Percentiles rank a stretch among this genome's conserved stretches.
phyloP scores from a whole-genome alignment of 169 alveolate genomes.

The Plasmodium cynomolgi region DNA sequence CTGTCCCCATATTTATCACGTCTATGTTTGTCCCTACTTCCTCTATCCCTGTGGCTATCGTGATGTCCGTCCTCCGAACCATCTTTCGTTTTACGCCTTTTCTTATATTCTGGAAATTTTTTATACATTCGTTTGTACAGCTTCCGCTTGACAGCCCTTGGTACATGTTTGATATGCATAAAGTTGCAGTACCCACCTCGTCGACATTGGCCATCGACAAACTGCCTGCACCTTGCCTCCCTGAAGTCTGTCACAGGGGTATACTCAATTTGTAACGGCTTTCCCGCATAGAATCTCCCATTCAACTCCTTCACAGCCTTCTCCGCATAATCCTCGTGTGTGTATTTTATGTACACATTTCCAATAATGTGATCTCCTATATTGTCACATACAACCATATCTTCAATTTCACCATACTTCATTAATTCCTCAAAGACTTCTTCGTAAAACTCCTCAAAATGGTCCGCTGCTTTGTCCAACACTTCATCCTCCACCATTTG shows the following conservation, averaged over 20 bases:
- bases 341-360: slow-evolving; percentile 96
- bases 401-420: slow-evolving; percentile 98
- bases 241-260: slow-evolving; percentile 99
- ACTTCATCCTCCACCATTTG: slow-evolving; percentile 94
- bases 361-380: slow-evolving; percentile 99
- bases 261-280: slow-evolving; percentile 95
- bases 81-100: slow-evolving; percentile 75
- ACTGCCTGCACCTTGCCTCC: slow-evolving; percentile 98
- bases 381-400: slow-evolving; percentile 98
- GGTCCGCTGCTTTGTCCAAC: slow-evolving; percentile 97
- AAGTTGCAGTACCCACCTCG: slow-evolving; percentile 99
- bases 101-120: slow-evolving; percentile 97
- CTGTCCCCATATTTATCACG: slow-evolving; percentile 36
- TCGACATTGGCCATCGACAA: slow-evolving; percentile 98
- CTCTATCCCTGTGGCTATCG: slow-evolving; percentile 64
- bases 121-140: slow-evolving; percentile 96
- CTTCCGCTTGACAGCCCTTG: slow-evolving; percentile 93
- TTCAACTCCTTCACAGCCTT: slow-evolving; percentile 93
- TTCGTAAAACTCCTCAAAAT: slow-evolving; percentile 98
- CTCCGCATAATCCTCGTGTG: slow-evolving; percentile 96
- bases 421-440: slow-evolving; percentile 98
- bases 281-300: slow-evolving; percentile 95
- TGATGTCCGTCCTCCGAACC: slow-evolving; percentile 63
- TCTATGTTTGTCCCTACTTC: slow-evolving; percentile 65
- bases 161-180: slow-evolving; percentile 98